phyloP scores from a whole-genome alignment of 2,329 filamentous ascomycete genomes.

The Fusarium papillatum region DNA sequence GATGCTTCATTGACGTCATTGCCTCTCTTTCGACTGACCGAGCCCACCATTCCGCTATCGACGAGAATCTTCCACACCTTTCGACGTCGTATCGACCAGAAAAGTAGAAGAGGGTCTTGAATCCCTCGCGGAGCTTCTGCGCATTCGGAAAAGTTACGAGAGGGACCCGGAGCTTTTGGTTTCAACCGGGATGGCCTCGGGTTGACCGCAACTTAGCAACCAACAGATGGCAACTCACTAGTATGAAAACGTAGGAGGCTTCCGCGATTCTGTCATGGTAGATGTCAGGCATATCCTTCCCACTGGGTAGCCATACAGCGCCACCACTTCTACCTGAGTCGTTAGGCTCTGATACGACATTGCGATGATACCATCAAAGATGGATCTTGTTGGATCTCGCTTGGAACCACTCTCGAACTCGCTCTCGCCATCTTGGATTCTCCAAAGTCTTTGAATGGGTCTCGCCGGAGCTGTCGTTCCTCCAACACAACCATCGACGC shows the following conservation, averaged over 20 bases:
- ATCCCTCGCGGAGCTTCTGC: neutral
- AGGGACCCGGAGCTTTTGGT: neutral
- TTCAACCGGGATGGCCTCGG: neutral
- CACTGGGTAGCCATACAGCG: neutral
- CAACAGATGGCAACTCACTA: neutral
- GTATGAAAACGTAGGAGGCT: neutral
- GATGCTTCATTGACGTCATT: constrained; percentile 45
- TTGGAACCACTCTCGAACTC: neutral
- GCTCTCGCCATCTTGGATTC: neutral
- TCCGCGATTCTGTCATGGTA: neutral
- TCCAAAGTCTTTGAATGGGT: neutral
- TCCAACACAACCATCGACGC: neutral
- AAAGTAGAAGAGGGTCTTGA: neutral
- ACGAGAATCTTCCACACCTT: constrained; percentile 24
- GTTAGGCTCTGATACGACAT: neutral
- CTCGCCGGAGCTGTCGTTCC: constrained; percentile 7
- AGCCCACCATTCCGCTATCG: neutral
- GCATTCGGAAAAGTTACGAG: neutral
- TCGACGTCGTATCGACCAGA: neutral
- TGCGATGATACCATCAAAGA: neutral
- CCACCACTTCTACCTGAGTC: neutral
- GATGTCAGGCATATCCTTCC: neutral
- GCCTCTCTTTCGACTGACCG: neutral
- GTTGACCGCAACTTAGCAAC: neutral
- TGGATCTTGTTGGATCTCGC: neutral